These are phyloP conservation scores for Straminergon stramineum DNA, from an alignment of 225 moss, liverwort and hornwort species.

Conservation along the genomic window DNA sequence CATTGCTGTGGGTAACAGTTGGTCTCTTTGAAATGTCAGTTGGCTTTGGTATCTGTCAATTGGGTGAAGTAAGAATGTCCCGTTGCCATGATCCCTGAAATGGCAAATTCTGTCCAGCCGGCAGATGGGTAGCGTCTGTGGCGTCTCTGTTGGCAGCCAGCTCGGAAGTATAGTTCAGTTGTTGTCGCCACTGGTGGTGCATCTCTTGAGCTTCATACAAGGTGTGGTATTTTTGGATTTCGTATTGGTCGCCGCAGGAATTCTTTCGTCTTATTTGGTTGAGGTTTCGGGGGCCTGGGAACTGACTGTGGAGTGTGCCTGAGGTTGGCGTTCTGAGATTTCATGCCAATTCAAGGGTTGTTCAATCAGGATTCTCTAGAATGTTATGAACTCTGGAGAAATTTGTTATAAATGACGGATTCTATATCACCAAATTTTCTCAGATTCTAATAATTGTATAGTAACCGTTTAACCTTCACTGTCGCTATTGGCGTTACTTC, in stretches of 20 bases:
- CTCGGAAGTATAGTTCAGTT: background rate
- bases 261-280: background rate
- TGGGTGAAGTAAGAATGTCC: background rate
- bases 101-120: background rate
- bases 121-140: background rate
- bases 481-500: background rate
- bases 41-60: background rate
- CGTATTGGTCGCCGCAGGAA: conserved; percentile 4
- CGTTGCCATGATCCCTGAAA: background rate
- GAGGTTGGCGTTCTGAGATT: background rate
- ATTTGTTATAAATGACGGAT: background rate
- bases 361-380: background rate
- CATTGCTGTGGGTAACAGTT: background rate
- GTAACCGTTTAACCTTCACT: background rate
- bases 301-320: background rate
- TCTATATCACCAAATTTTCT: background rate
- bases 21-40: background rate
- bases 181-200: conserved; percentile 5
- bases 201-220: background rate
- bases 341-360: background rate
- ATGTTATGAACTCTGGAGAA: background rate
- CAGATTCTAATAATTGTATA: background rate
- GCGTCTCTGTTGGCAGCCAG: background rate
- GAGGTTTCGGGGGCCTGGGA: background rate
- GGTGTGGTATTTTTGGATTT: background rate